Base-by-base conservation (phyloP, 1,284 basidiomycete species). In the Inonotus hispidus region DNA sequence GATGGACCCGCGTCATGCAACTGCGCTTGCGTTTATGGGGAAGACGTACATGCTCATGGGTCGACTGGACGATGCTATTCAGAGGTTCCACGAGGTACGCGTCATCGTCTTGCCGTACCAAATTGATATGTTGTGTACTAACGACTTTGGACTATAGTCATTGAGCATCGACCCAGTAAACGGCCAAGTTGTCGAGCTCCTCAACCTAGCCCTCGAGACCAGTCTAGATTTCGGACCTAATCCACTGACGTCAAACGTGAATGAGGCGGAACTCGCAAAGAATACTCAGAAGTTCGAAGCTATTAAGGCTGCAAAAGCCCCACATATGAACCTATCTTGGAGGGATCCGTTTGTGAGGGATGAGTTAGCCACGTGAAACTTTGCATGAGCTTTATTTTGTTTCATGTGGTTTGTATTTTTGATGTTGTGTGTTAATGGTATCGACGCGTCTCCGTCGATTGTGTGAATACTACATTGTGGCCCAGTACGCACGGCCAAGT, bases 101-200 rank as follows among this genome's bases (percentile, higher is more conserved):
- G 41, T 21, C 7, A 43, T 65, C 10, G 32, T 4, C 16, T 39
- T 38, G 23, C n/a, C 25, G 32, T 46, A n/a, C 11, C n/a, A n/a
- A n/a, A n/a, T n/a, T n/a, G n/a, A n/a, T n/a, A n/a, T n/a, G n/a
- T n/a, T n/a, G n/a, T n/a, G n/a, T n/a, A n/a, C n/a, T n/a, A 19
- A 21, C 58, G n/a, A 19, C 32, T 37, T 53, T 43, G 57, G 25
- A 57, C 25, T 14, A 11, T 68, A 94, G 85, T 88, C 93, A 0
- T 76, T 97, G 47, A 88, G 90, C 58, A 80, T 97, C 59, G 83
- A 91, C 59, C 92, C 93, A 0, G 89, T 93, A 64, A 95, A 97
- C 68, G 82, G 88, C 1, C 88, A 94, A 69, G 81, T 92, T 23
- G 84, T 95, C 32, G 90, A 94, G 61, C 76, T 97, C 53, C 82